Evolutionary conservation across 768 basidiomycete species (phyloP).

Genomic region (Flagelloscypha sp.): DNA sequence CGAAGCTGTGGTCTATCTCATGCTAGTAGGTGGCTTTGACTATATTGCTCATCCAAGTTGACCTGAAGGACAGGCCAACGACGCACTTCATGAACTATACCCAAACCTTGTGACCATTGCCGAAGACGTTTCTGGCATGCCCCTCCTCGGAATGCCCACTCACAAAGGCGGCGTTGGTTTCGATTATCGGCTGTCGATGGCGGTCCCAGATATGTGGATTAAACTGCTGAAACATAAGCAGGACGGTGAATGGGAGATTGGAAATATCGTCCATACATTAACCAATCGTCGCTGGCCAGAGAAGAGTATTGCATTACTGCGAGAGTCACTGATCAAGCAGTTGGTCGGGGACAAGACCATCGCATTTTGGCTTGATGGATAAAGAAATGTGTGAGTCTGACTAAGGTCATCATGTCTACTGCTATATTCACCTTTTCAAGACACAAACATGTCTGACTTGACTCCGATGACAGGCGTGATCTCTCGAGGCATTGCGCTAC

Average conservation of each 20-base stretch:
- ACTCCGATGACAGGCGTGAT: slow-evolving; percentile 76
- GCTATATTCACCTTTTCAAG: slow-evolving; percentile 27
- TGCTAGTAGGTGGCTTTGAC: slow-evolving; percentile 65
- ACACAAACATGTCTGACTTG: slow-evolving; percentile 91
- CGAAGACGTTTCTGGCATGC: slow-evolving; percentile 99
- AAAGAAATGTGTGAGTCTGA: slow-evolving; percentile 91
- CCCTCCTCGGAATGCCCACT: slow-evolving; percentile 78
- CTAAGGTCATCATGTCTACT: neutral
- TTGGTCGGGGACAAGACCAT: slow-evolving; percentile 98
- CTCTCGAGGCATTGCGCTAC: slow-evolving; percentile 82
- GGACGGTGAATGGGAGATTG: slow-evolving; percentile 86
- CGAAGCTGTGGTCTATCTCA: slow-evolving; percentile 90
- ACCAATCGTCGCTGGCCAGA: slow-evolving; percentile 86
- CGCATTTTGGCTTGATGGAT: slow-evolving; percentile 99
- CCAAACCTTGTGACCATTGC: slow-evolving; percentile 85
- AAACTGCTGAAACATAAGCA: slow-evolving; percentile 89
- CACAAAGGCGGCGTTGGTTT: slow-evolving; percentile 87
- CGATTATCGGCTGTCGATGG: slow-evolving; percentile 98
- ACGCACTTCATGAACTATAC: slow-evolving; percentile 75
- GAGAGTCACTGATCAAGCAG: slow-evolving; percentile 96
- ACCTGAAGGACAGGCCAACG: slow-evolving; percentile 66
- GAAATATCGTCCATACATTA: slow-evolving; percentile 79
- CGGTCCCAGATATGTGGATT: slow-evolving; percentile 99
- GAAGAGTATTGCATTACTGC: slow-evolving; percentile 86
- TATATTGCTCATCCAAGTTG: neutral